These are phyloP conservation scores for Flueggea neowawraea DNA, from an alignment of 441 rosid genomes.

Conservation along the genomic window DNA sequence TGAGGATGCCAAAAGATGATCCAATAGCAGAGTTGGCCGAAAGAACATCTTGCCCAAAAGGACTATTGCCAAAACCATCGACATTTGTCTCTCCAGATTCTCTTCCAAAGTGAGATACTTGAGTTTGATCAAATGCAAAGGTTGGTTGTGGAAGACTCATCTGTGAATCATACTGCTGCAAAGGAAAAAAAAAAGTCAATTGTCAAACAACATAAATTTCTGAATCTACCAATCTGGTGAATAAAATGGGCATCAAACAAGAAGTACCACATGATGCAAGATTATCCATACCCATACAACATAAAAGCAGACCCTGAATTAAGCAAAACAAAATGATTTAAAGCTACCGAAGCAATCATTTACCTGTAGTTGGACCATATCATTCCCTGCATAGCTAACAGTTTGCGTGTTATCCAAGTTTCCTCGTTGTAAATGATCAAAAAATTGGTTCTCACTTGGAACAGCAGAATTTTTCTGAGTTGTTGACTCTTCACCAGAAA, in stretches of 20 bases:
- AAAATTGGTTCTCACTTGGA: conserved; percentile 28
- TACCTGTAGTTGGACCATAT: conserved; percentile 48
- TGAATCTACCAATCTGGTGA: not conserved
- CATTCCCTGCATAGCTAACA: conserved; percentile 17
- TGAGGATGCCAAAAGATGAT: too few relatives aligned
- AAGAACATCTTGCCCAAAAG: conserved; percentile 33
- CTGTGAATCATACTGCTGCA: conserved; percentile 22
- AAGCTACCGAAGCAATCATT: not conserved
- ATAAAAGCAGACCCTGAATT: conserved; percentile 1
- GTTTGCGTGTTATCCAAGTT: conserved; percentile 21
- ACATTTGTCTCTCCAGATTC: conserved; percentile 23
- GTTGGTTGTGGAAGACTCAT: conserved; percentile 30
- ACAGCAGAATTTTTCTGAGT: conserved; percentile 24
- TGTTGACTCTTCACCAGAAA: conserved; percentile 39
- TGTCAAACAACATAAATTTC: conserved; percentile 1
- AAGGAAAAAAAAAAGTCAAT: conserved; percentile 16
- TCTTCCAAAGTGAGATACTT: conserved; percentile 17
- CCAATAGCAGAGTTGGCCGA: conserved; percentile 27
- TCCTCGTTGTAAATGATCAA: conserved; percentile 21
- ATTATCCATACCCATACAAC: not conserved
- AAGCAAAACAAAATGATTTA: too few relatives aligned
- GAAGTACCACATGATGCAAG: not conserved
- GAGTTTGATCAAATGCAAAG: conserved; percentile 22
- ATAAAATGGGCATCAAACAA: not conserved
- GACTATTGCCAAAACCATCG: conserved; percentile 17